These are phyloP conservation scores for Pythium periplocum DNA, from an alignment of 352 stramenopile genomes.

Conservation along the genomic window DNA sequence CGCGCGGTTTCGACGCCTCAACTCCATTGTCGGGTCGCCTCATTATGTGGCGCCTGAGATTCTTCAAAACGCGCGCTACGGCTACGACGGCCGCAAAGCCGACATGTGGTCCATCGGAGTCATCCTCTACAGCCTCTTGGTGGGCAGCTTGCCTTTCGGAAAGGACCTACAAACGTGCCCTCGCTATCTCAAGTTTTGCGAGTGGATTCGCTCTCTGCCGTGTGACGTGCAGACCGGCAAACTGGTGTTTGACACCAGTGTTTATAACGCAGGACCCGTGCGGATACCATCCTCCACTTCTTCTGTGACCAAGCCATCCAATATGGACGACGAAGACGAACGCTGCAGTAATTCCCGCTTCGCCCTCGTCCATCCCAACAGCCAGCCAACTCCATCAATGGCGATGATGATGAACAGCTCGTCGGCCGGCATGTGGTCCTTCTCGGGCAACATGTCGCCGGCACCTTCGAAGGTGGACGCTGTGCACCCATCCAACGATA, in stretches of 20 bases:
- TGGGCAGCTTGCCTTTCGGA: conserved; percentile 93
- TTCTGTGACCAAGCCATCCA: background rate
- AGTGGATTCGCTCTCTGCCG: conserved; percentile 82
- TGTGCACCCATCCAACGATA: background rate
- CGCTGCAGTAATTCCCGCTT: conserved; percentile 7
- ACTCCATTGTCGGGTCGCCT: conserved; percentile 94
- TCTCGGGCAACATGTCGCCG: background rate
- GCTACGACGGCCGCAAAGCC: conserved; percentile 90
- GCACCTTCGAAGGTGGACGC: background rate
- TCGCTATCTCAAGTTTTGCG: conserved; percentile 93
- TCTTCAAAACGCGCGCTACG: conserved; percentile 83
- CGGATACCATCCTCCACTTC: conserved; percentile 6
- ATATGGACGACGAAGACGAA: conserved; percentile 11
- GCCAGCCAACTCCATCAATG: conserved; percentile 1
- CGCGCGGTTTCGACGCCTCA: conserved; percentile 83
- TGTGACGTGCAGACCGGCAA: conserved; percentile 62
- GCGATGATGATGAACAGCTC: background rate
- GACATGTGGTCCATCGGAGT: conserved; percentile 94
- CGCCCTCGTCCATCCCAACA: conserved; percentile 23
- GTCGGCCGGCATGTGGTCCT: background rate
- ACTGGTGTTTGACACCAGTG: conserved; percentile 43
- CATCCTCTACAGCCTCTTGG: conserved; percentile 90
- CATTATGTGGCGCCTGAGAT: conserved; percentile 97
- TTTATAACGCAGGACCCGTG: conserved; percentile 32
- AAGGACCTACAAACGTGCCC: conserved; percentile 92